Evolutionary conservation across 2,329 filamentous ascomycete species (phyloP), one percentile per base, ranked within the genome.

Genomic region (Aspergillus sclerotialis): DNA sequence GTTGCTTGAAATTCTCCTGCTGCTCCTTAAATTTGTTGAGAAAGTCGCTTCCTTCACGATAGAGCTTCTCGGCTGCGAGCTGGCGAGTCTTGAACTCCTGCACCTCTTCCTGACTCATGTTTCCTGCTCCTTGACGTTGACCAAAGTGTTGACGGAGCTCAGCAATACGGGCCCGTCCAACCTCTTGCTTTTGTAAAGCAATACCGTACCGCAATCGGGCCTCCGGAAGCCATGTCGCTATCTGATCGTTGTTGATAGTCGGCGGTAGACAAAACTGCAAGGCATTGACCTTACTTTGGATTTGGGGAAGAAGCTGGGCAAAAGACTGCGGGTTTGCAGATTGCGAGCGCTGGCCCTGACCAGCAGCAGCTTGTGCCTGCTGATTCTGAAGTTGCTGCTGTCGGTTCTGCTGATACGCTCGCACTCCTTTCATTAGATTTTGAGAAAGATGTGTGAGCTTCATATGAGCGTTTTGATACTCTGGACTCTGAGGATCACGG

Each of bases 381-480:
- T 51, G 50, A 24, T 55, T 48, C 29, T 51, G 48, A 16, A 46
- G 44, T 12, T 56, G 56, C 30, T 57, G 47, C 42, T 64, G 61
- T 32, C 55, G 51, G 38, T 44, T 63, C 31, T 63, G 56, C 38
- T 65, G 60, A 52, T 65, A 73, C 43, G 65, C 52, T 45, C 63
- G 66, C 56, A 69, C 67, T 28, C 65, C 68, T 35, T 65, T 66
- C 63, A 75, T 77, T 37, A 75, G 58, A 37, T 61, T 68, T 33
- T 63, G 54, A 6, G 71, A 73, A 31, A 71, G 63, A 38, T 71
- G 64, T 10, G 67, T 61, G 13, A 78, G 63, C 43, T 71, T 72
- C 17, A 63, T 56, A 32, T 70, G 67, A 9, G 70, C 73, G 27
- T 60, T 58, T 36, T 64, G 63, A 45, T 75, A 69, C 38, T 75